A percentile compares a stretch with the other conserved stretches of the same genome.
These are phyloP conservation scores for Pigoraptor vietnamica DNA, from an alignment of 78 protist species.

Conservation along the genomic window DNA sequence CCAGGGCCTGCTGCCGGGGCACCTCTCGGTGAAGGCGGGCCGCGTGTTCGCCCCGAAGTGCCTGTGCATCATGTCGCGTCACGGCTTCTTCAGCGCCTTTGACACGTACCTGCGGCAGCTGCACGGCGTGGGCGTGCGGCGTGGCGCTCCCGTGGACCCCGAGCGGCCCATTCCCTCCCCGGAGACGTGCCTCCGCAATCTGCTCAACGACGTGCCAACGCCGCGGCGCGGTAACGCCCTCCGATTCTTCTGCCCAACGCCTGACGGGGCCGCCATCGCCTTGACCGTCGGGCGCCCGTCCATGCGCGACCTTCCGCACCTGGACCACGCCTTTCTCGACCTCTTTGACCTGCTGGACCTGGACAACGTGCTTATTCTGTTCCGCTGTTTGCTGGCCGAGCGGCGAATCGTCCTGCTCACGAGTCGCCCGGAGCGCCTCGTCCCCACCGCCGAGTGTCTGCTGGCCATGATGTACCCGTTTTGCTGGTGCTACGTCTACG, in stretches of 20 bases:
- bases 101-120: background rate
- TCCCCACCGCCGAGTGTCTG: background rate
- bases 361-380: background rate
- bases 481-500: conserved; percentile 13
- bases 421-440: background rate
- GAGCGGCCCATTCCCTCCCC: background rate
- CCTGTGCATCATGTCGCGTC: background rate
- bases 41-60: background rate
- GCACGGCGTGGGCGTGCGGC: background rate
- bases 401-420: background rate
- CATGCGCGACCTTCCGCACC: background rate
- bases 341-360: background rate
- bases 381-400: background rate
- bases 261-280: background rate
- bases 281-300: background rate
- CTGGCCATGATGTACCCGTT: conserved; percentile 12
- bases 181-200: background rate
- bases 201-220: background rate
- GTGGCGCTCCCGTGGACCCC: background rate
- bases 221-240: background rate
- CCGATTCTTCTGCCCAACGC: background rate
- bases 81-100: background rate
- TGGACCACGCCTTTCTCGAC: background rate
- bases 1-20: background rate
- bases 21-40: background rate